Evolutionary conservation across 345 rosid species (phyloP), one percentile per base, ranked within the genome.

Genomic region (Streptanthus diversifolius): DNA sequence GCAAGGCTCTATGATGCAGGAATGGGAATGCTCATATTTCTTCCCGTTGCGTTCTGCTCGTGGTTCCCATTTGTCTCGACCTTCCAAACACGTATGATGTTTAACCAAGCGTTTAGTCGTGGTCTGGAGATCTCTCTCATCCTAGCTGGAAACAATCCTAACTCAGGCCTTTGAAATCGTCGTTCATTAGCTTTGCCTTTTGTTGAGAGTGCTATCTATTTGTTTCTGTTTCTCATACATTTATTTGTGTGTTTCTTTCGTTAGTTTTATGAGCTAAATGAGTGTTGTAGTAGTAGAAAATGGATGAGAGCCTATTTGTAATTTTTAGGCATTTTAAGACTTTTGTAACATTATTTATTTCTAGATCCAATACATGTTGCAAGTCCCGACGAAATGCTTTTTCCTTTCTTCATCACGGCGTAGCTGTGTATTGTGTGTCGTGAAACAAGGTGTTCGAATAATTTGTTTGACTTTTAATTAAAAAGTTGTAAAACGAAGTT

Each of bases 31-130:
- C 39, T 95, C 1, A 87, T 95, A 77, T 95, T 95, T 73, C 72
- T 95, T 12, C 96, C 97, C 0, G 72, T 95, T 0, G 95, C 99
- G 0, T 78, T 95, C 8, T 86, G 85, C 37, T 90, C 99, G 1
- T 95, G 97, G 97, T 95, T 95, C 83, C 99, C 99, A 0, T 95
- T 95, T 7, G 84, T 95, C 25, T 91, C 99, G 5, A 95, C 99
- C 17, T 95, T 95, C 85, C 99, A 95, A 70, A 95, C 99, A 2
- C 84, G 99, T 49, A 88, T 95, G 65, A 93, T 93, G 98, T 93
- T 85, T 83, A 93, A 93, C 77, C 97, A 93, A 67, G 98, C 98
- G 2, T 93, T 91, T 81, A 91, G 99, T 80, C 81, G 96, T 13
- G 99, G 99, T 21, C 71, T 90, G 36, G 96, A 91, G 77, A 95